Base-by-base conservation (phyloP, 1,284 basidiomycete species). In the Leccinum griseonigrum region DNA sequence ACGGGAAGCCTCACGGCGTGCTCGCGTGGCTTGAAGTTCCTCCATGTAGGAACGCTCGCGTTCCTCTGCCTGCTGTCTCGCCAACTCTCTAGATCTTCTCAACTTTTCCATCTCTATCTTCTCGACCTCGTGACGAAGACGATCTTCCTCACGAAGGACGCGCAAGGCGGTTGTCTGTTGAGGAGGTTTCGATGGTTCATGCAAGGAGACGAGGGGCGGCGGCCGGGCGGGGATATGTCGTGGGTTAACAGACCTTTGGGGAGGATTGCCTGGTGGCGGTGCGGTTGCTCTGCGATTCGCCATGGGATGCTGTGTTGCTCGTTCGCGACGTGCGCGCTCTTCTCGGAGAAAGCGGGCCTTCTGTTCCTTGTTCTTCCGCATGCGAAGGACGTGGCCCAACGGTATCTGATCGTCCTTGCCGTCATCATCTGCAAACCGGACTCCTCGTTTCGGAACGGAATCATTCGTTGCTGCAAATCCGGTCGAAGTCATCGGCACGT, bases 301-400 rank as follows among this genome's bases (percentile, higher is more conserved):
- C 26, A 71, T 60, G 32, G 66, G 43, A 48, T 66, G 65, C 59
- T 73, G 67, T 63, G 75, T 70, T 48, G 75, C 77, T 54, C 75
- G 74, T 54, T 76, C 76, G 18, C 87, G 81, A 54, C 78, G 79
- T 61, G 83, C 79, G 60, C 81, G 81, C 69, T 91, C 83, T 68
- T 81, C 81, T 57, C 79, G 81, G 66, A 91, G 76, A 68, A 91
- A 91, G 36, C 75, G 81, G 53, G 83, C 85, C 75, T 90, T 90
- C 74, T 88, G 84, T 71, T 88, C 87, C 56, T 85, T 84, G 67
- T 84, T 84, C 77, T 87, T 86, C 76, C 84, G 86, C 69, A 83
- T 81, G 56, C 88, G 85, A 68, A 88, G 75, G 40, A 87, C 81
- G 69, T 91, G 85, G 26, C 83, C 84, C 43, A 90, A 76, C 0